These are phyloP conservation scores for Multifurca ochricompacta DNA, from an alignment of 768 basidiomycete species.

Conservation along the genomic window DNA sequence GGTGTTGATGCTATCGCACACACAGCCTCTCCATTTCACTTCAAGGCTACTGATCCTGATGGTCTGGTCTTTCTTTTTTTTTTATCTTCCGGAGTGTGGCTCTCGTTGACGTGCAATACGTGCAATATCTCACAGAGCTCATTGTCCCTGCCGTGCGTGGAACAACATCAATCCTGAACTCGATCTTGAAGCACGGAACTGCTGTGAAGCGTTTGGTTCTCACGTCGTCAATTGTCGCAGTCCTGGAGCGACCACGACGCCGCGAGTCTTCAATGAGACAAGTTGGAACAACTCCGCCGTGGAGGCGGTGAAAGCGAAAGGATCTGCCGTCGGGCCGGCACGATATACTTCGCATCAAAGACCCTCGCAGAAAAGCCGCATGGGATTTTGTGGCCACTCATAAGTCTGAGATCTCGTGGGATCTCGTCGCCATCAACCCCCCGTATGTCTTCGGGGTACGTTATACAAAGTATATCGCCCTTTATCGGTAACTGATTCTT, in stretches of 20 bases:
- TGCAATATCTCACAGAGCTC: constrained; percentile 38
- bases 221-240: constrained; percentile 48
- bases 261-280: constrained; percentile 20
- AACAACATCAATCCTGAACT: constrained; percentile 54
- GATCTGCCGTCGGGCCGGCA: constrained; percentile 32
- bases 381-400: constrained; percentile 43
- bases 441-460: constrained; percentile 29
- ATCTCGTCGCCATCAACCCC: constrained; percentile 47
- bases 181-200: constrained; percentile 47
- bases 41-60: constrained; percentile 36
- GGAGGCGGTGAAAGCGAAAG: constrained; percentile 40
- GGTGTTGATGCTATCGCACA: constrained; percentile 68
- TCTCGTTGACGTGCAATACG: neutral
- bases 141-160: constrained; percentile 68
- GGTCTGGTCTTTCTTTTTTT: constrained; percentile 16
- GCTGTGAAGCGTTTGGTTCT: constrained; percentile 54
- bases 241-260: constrained; percentile 26
- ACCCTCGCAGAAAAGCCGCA: constrained; percentile 51
- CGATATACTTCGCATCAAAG: constrained; percentile 52
- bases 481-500: neutral
- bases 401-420: constrained; percentile 39
- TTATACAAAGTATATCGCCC: neutral
- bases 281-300: constrained; percentile 50
- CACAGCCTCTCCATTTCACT: constrained; percentile 55
- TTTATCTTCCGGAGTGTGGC: neutral